These are phyloP conservation scores for Coprinopsis sp. DNA, from an alignment of 768 basidiomycete genomes.

Conservation along the genomic window DNA sequence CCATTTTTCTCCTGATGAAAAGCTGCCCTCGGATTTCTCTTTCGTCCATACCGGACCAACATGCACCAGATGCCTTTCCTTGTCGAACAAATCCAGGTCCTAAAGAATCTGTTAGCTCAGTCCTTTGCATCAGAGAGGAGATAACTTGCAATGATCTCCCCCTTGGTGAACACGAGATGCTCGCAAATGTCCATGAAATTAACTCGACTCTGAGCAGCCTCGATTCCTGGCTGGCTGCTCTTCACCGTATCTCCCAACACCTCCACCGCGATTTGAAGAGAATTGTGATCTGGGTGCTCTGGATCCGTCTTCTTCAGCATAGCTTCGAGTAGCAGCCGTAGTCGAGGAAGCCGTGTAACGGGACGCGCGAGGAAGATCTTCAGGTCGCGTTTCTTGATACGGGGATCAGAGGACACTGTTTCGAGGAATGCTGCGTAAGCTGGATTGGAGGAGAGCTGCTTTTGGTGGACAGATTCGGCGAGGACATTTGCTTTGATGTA, in stretches of 20 bases:
- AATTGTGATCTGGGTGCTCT: slow-evolving; percentile 68
- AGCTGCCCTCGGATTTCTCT: slow-evolving; percentile 58
- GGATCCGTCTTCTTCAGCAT: slow-evolving; percentile 60
- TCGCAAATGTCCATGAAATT: slow-evolving; percentile 82
- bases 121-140: neutral
- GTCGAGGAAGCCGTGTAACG: slow-evolving; percentile 81
- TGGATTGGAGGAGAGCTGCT: slow-evolving; percentile 65
- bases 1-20: slow-evolving; percentile 60
- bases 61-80: slow-evolving; percentile 68
- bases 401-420: slow-evolving; percentile 55
- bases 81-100: slow-evolving; percentile 82
- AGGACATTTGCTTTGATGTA: slow-evolving; percentile 90
- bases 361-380: slow-evolving; percentile 82
- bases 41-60: slow-evolving; percentile 60
- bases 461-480: slow-evolving; percentile 75
- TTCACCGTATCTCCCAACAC: slow-evolving; percentile 72
- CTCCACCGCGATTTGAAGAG: slow-evolving; percentile 64
- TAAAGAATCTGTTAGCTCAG: slow-evolving; percentile 22
- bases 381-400: slow-evolving; percentile 70
- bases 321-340: slow-evolving; percentile 70
- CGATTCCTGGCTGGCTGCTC: slow-evolving; percentile 86
- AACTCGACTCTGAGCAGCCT: slow-evolving; percentile 85
- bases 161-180: slow-evolving; percentile 66
- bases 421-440: slow-evolving; percentile 66
- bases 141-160: slow-evolving; percentile 73